Base-by-base conservation (phyloP, 345 rosid species). In the Angophora floribunda region DNA sequence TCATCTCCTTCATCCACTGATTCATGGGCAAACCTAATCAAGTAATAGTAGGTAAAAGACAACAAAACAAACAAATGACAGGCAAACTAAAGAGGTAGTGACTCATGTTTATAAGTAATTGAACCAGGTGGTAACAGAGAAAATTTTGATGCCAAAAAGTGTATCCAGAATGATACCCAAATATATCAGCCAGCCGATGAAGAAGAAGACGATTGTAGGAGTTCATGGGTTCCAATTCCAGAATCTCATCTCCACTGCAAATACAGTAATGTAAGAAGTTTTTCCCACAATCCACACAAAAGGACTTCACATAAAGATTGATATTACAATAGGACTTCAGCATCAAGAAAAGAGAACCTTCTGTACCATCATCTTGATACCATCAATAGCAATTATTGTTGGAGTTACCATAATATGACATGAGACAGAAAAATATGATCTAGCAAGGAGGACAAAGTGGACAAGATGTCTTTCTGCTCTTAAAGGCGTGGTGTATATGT, bases 191-290 rank as follows among this genome's bases (percentile, higher is more conserved):
- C 67, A 95, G 91, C 3, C 94, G 93, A 91, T 94, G 97, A 91
- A 94, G 51, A 47, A 95, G 95, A 88, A 94, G 96, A 19, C 97
- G 95, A 67, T 87, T 93, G 88, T 95, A 95, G 24, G 97, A 87
- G 88, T 93, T 92, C 97, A 94, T 94, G 32, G 97, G 95, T 90
- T 95, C 95, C 93, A 95, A 90, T 88, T 95, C 94, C 30, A 94
- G 90, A 63, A 93, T 85, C 88, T 92, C 94, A 86, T 94, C 94
- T 87, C 91, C 82, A 87, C 97, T 95, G 94, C 91, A 91, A 67
- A 70, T 22, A 41, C 44, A 85, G 3, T 41, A 75, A 75, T 10
- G 14, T 75, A 75, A 75, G 82, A 75, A 75, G 26, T 41, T 75
- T 41, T 75, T 41, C 26, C 84, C 84, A 75, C 28, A 41, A 75